Evolutionary conservation across 1,284 basidiomycete genomes (phyloP), one percentile per base, ranked within the genome.

Genomic region (Takashimella tepidaria): DNA sequence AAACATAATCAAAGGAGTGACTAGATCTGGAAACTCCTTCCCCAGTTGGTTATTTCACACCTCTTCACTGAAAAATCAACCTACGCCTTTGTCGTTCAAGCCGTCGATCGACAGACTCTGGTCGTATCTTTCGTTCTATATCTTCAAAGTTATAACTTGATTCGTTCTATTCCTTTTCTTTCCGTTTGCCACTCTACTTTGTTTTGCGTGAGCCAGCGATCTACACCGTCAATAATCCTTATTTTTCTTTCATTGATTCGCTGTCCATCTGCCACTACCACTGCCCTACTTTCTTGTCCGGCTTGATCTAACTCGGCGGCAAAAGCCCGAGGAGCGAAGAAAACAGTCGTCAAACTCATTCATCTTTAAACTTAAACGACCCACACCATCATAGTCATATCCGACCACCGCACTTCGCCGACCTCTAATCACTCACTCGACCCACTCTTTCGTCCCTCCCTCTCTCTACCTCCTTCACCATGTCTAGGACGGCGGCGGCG

Each of bases 381-480:
- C 31, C 16, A 37, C 23, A 62, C n/a, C n/a, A 58, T 67, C 67
- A 64, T 64, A 69, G 64, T 44, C 68, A 68, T 70, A 61, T 61
- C 65, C 59, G 58, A 61, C 58, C 54, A 57, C 67, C 70, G 70
- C 60, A 72, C 70, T 72, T 70, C 69, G 70, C 67, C 65, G 62
- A 53, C 67, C 63, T 70, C 62, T 61, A 47, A 45, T 16, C 45
- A 56, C 57, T 58, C 54, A 49, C 22, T 47, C 60, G 46, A 27
- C 41, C n/a, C n/a, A n/a, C n/a, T n/a, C n/a, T n/a, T n/a, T n/a
- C n/a, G n/a, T n/a, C n/a, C n/a, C 46, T n/a, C 44, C 49, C 45
- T 41, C 45, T n/a, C 26, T n/a, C n/a, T n/a, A n/a, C 10, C 26
- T 31, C 49, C 51, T 42, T 11, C 50, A 63, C 21, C 46, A 72